Evolutionary conservation across 495 filamentous ascomycete genomes (phyloP), one percentile per base, ranked within the genome.

Genomic region (Penicillium fimorum): DNA sequence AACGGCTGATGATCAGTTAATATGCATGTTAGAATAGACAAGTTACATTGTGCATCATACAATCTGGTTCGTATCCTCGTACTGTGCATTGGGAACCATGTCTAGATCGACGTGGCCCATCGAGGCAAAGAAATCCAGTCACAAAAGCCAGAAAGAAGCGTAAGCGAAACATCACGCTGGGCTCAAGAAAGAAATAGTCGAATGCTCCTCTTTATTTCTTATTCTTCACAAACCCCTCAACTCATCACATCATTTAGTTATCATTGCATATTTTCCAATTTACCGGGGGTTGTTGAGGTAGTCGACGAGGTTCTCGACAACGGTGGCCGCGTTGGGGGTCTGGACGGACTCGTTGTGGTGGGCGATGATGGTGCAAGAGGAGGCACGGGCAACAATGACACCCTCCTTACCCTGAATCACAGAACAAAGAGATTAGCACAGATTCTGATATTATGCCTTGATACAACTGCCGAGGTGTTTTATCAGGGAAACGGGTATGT

Each of bases 321-420:
- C 67, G 41, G 66, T 66, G 2, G 71, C 71, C 40, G 72, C 74
- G 56, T 73, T 73, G 63, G 68, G 56, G 25, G 86, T 86, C 64
- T 85, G 78, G 41, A 82, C 73, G 38, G 60, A 70, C 69, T 95
- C 91, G 64, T 79, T 79, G 80, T 96, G 87, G 78, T 96, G 90
- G 62, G 82, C 87, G 70, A 98, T 74, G 66, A 98, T 84, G 68
- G 96, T 82, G 64, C 90, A 88, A 74, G 92, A 87, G 50, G 74
- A 84, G 60, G 92, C 92, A 79, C 91, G 92, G 69, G 86, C 84
- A 62, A 91, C 80, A 65, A 86, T 74, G 62, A 94, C 72, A 55
- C 94, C 94, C 62, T 84, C 84, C 75, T 87, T 90, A 62, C 88
- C 91, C 92, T 97, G 59, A 10, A 58, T 17, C 33, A 10, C 35